These are phyloP conservation scores for Plantago ovata DNA, from an alignment of 257 asterid species.

Conservation along the genomic window DNA sequence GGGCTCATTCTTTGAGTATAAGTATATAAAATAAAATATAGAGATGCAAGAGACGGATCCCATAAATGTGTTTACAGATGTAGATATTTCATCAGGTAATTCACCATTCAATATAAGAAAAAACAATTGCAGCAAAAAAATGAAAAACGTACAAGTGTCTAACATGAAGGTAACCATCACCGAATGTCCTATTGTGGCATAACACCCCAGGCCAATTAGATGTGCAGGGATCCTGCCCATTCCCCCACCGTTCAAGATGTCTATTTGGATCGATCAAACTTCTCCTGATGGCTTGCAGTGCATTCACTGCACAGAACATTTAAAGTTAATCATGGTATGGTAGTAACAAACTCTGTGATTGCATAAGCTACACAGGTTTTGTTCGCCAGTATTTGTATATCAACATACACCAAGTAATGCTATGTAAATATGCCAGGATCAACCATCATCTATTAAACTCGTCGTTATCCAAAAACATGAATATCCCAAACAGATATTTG, in stretches of 20 bases:
- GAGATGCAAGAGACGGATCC: background rate
- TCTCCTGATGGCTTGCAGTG: conserved; percentile 52
- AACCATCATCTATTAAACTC: no score
- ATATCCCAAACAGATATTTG: no score
- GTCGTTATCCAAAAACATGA: no score
- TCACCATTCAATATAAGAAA: conserved; percentile 4
- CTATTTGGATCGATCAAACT: conserved; percentile 57
- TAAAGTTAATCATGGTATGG: conserved; percentile 12
- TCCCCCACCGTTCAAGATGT: conserved; percentile 64
- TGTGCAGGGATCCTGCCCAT: conserved; percentile 80
- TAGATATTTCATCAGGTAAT: conserved; percentile 6
- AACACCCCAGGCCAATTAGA: conserved; percentile 75
- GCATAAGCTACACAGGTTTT: background rate
- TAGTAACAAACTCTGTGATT: background rate
- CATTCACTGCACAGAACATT: conserved; percentile 54
- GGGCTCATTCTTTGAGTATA: background rate
- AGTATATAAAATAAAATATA: background rate
- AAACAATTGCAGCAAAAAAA: conserved; percentile 4
- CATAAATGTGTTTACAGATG: background rate
- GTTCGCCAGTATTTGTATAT: background rate
- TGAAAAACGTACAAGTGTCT: conserved; percentile 64
- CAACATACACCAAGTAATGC: background rate
- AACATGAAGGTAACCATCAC: conserved; percentile 72
- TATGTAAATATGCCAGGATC: background rate
- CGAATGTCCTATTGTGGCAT: conserved; percentile 56